Evolutionary conservation across 73 alveolate genomes (phyloP), one percentile per base, ranked within the genome.

Genomic region (Uronychia binucleata): DNA sequence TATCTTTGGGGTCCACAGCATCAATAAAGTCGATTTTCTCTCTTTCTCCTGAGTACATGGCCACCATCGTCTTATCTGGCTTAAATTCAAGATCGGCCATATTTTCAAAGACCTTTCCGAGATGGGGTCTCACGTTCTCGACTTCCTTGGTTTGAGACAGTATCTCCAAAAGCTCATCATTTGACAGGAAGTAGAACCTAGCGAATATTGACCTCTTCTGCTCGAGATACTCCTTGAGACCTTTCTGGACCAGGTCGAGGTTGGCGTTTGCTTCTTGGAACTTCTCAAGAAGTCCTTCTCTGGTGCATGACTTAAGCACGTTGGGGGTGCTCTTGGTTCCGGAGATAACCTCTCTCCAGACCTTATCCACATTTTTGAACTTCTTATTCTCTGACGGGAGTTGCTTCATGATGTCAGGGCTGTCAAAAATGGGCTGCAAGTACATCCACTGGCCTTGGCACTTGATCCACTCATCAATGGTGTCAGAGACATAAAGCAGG

Each of bases 61-160:
- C 98, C 31, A 95, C 93, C 31, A 98, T 98, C 82, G 96, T 93
- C 93, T 90, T 92, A 85, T 92, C 97, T 84, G 74, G 82, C 34
- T 93, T 93, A 80, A 97, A 97, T 87, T 96, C 97, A 0, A 95
- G 93, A 75, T 93, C 94, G 27, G 98, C 95, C 92, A 97, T 95
- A 77, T 96, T 97, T 84, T 97, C 99, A 84, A 97, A 97, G 57
- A 97, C 99, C 83, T 96, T 96, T 74, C 96, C 89, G 25, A 92
- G 82, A 83, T 97, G 98, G 76, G 98, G 99, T 86, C 97, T 93
- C 59, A 97, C 99, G 81, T 98, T 96, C 82, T 97, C 96, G 46
- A 99, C 99, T 84, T 98, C 99, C 89, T 98, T 98, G 77, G 99
- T 98, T 93, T 98, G 97, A 11, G 99, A 98, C 80, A 98, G 93